Percentiles rank a stretch among this genome's conserved stretches.
Evolutionary conservation across 2,329 filamentous ascomycete genomes (phyloP).

Genomic region (Aspergillus pseudotamarii): DNA sequence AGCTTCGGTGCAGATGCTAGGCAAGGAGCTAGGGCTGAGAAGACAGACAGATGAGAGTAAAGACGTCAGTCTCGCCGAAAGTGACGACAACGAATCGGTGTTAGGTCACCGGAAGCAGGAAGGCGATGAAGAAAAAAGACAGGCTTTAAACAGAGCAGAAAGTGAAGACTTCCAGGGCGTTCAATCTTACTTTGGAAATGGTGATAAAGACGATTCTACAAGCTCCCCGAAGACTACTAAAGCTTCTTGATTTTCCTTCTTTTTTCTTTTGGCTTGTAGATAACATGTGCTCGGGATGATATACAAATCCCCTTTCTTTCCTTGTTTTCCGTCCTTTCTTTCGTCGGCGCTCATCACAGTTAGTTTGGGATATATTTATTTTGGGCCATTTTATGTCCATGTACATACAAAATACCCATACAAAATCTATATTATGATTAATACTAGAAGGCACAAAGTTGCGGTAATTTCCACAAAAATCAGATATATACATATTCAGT

Average conservation of each 20-base stretch:
- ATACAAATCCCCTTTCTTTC: background rate
- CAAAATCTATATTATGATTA: background rate
- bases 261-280: background rate
- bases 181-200: slow-evolving; percentile 36
- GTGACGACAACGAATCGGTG: slow-evolving; percentile 48
- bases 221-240: background rate
- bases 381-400: background rate
- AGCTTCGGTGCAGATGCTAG: slow-evolving; percentile 17
- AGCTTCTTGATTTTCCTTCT: background rate
- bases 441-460: background rate
- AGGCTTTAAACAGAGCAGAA: background rate
- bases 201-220: background rate
- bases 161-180: slow-evolving; percentile 22
- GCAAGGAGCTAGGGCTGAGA: slow-evolving; percentile 69
- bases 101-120: slow-evolving; percentile 21
- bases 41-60: slow-evolving; percentile 66
- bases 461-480: background rate
- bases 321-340: background rate
- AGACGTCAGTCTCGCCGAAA: slow-evolving; percentile 72
- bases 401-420: background rate
- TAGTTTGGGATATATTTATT: background rate
- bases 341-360: background rate
- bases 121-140: slow-evolving; percentile 13
- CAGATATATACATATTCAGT: background rate
- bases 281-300: background rate